Evolutionary conservation across 2,329 filamentous ascomycete species (phyloP).

Genomic region (Claviceps maximensis): DNA sequence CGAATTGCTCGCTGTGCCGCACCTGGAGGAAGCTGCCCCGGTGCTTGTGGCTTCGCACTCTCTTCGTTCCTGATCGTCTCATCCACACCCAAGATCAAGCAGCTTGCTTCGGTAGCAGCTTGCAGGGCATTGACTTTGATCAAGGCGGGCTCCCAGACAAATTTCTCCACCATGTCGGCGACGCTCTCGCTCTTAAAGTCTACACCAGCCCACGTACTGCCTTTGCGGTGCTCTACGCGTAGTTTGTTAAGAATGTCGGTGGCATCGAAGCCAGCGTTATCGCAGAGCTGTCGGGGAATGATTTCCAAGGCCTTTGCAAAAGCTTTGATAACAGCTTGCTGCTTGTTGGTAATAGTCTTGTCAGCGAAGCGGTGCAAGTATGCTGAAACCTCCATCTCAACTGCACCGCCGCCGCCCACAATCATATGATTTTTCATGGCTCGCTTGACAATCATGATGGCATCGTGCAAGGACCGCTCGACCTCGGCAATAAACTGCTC

Average conservation of each 20-base stretch:
- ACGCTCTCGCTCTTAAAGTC: slow-evolving; percentile 90
- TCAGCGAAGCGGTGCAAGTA: slow-evolving; percentile 90
- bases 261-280: slow-evolving; percentile 96
- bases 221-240: slow-evolving; percentile 90
- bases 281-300: slow-evolving; percentile 91
- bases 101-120: slow-evolving; percentile 88
- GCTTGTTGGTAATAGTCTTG: slow-evolving; percentile 84
- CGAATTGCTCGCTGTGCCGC: slow-evolving; percentile 82
- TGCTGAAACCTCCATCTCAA: slow-evolving; percentile 92
- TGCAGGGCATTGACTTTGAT: slow-evolving; percentile 97
- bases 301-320: slow-evolving; percentile 96
- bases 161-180: slow-evolving; percentile 83
- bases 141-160: slow-evolving; percentile 93
- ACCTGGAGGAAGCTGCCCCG: slow-evolving; percentile 62
- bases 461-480: slow-evolving; percentile 92
- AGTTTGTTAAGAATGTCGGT: slow-evolving; percentile 96
- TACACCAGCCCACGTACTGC: slow-evolving; percentile 86
- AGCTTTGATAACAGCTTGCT: slow-evolving; percentile 93
- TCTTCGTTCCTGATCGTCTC: slow-evolving; percentile 99
- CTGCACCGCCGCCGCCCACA: slow-evolving; percentile 86
- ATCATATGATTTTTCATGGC: slow-evolving; percentile 90
- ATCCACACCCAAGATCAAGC: slow-evolving; percentile 89
- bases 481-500: slow-evolving; percentile 99
- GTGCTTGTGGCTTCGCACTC: slow-evolving; percentile 70
- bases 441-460: slow-evolving; percentile 99